Percentiles rank a stretch among this genome's conserved stretches.
phyloP scores from a whole-genome alignment of 1,284 basidiomycete species.

The Cryptococcus sp. region DNA sequence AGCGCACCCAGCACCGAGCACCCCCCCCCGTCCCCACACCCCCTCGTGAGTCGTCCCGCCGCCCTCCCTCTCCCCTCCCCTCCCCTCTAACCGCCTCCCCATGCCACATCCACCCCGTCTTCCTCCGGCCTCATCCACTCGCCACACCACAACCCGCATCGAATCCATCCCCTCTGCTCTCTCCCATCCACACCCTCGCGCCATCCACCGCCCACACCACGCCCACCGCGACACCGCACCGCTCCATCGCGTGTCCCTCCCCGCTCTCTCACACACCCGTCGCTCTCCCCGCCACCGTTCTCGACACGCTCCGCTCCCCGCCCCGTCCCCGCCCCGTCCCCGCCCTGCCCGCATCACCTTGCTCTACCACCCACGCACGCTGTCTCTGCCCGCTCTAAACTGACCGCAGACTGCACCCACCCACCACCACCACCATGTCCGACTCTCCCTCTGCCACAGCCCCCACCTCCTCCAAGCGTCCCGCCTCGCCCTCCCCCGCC shows the following conservation, averaged over 20 bases:
- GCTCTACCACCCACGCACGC: neutral
- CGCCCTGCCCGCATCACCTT: too few species aligned
- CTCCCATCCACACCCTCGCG: neutral
- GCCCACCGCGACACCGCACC: neutral
- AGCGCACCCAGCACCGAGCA: neutral
- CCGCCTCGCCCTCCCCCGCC: conserved; percentile 10
- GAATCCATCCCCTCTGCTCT: neutral
- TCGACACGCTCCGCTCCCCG: neutral
- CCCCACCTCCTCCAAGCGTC: conserved; percentile 11
- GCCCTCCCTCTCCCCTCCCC: too few species aligned
- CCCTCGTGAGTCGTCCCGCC: neutral
- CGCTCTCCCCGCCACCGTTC: neutral
- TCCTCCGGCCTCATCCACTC: neutral
- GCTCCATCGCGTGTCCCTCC: neutral
- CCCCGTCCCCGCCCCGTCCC: too few species aligned
- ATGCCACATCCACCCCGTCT: neutral
- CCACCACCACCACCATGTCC: conserved; percentile 7
- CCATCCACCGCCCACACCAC: neutral
- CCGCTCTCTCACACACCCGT: neutral
- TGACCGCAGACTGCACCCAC: neutral
- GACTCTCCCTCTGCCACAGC: conserved; percentile 10
- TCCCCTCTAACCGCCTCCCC: too few species aligned
- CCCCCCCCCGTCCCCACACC: conserved; percentile 2
- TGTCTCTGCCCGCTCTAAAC: neutral
- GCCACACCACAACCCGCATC: too few species aligned